Base-by-base conservation (phyloP, 306 rosid genomes). In the Potentilla sterilis region DNA sequence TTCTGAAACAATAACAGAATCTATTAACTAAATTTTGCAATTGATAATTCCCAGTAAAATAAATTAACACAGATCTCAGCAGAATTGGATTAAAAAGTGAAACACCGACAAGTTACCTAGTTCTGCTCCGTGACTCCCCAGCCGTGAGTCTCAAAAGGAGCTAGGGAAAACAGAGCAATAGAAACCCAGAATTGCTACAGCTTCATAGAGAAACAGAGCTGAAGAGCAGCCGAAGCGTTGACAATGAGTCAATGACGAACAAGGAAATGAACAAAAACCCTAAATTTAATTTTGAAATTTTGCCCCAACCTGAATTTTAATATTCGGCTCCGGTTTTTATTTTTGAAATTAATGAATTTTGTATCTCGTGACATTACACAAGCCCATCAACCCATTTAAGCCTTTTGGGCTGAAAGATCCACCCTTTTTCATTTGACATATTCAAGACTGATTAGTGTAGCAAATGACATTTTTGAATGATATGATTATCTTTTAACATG, bases 51-150 rank as follows among this genome's bases (percentile, higher is more conserved):
- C 16, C 44, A 9, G 44, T 34, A 19, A 38, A 37, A 11, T 0
- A 73, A 73, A 42, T 46, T 9, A 18, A 47, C 28, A 73, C 14
- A 73, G 68, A 73, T 73, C 77, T 72, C 42, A 28, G 4, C 14
- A 28, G 8, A 40, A 73, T 13, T 41, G 4, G 55, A 73, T 28
- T 22, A 22, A 21, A 38, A 21, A 6, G 21, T 38, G 64, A 54
- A 71, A 16, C 7, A 16, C 41, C 24, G 68, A 42, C 38, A 15
- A 4, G 18, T 42, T 73, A 73, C 68, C 77, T 42, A 42, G 24
- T 42, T 58, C 1, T 42, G 77, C 43, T 58, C 43, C 76, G 3
- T 28, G 76, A 55, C 21, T 28, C 76, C 76, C 54, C 10, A 72
- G 68, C 55, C 55, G 54, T 9, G 76, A 38, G 28, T 38, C 21